phyloP scores from a whole-genome alignment of 768 basidiomycete species.

The Leccinum subgranulosum region DNA sequence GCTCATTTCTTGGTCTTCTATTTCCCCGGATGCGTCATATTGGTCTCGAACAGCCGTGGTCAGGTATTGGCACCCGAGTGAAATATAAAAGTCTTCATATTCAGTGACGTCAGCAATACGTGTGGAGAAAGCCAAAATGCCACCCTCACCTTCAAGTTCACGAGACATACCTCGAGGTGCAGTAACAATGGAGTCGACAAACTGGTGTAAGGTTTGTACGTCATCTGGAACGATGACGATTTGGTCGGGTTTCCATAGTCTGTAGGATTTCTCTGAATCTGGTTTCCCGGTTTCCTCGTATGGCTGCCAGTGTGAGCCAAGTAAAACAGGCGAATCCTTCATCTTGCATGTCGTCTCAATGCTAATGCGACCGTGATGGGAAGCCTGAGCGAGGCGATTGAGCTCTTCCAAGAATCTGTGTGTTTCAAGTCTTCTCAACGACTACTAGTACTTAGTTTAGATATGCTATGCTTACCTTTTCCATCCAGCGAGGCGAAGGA shows the following conservation, averaged over 20 bases:
- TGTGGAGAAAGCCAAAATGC: too few species aligned
- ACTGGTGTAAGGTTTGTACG: constrained; percentile 67
- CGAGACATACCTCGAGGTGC: constrained; percentile 85
- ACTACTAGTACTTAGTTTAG: background rate
- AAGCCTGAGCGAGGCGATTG: background rate
- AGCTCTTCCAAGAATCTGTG: constrained; percentile 34
- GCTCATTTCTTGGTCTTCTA: constrained; percentile 42
- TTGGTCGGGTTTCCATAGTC: constrained; percentile 60
- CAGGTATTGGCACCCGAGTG: constrained; percentile 69
- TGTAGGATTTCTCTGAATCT: constrained; percentile 50
- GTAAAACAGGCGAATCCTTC: constrained; percentile 62
- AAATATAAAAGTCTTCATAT: constrained; percentile 59
- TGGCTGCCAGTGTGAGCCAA: constrained; percentile 50
- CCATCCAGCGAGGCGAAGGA: constrained; percentile 68
- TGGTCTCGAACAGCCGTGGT: constrained; percentile 71
- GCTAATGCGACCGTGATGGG: background rate
- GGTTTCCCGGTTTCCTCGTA: constrained; percentile 25
- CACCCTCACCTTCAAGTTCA: constrained; percentile 73
- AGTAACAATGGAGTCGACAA: constrained; percentile 65
- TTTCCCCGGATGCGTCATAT: constrained; percentile 53
- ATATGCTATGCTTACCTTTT: constrained; percentile 29
- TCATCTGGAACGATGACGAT: constrained; percentile 79
- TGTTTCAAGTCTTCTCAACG: background rate
- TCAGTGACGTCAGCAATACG: background rate
- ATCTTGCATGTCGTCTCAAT: constrained; percentile 38